Evolutionary conservation across 2,329 filamentous ascomycete genomes (phyloP).

Genomic region (Magnaporthiopsis rhizophila): DNA sequence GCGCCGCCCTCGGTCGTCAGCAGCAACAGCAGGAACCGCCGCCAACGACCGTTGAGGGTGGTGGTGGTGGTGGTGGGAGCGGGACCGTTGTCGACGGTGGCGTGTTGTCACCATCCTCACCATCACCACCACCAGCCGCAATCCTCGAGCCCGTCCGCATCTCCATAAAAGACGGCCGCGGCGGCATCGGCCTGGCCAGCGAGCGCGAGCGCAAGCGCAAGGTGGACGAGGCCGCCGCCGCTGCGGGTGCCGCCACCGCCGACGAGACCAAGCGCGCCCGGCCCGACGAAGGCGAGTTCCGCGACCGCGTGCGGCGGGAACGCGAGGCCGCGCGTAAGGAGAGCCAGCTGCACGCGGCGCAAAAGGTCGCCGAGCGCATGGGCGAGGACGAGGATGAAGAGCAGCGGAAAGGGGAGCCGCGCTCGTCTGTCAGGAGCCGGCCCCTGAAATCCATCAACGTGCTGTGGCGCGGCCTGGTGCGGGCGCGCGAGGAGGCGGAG

Average conservation of each 20-base stretch:
- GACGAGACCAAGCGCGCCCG: constrained; percentile 54
- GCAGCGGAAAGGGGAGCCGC: constrained; percentile 15
- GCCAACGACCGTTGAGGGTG: constrained; percentile 20
- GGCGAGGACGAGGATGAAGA: constrained; percentile 43
- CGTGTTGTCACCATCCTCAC: background rate
- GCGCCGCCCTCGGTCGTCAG: constrained; percentile 56
- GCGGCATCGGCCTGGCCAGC: constrained; percentile 75
- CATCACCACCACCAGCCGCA: too few relatives aligned
- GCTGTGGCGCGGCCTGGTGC: constrained; percentile 69
- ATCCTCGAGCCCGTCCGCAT: constrained; percentile 68
- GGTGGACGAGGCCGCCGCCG: constrained; percentile 46
- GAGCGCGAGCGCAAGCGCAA: constrained; percentile 84
- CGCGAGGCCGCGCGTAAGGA: constrained; percentile 62
- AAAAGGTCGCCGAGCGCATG: constrained; percentile 74
- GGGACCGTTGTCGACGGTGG: too few relatives aligned
- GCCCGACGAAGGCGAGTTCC: constrained; percentile 62
- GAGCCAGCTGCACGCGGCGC: constrained; percentile 64
- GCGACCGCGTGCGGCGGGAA: constrained; percentile 63
- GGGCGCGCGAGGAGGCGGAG: constrained; percentile 61
- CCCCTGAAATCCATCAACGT: constrained; percentile 64
- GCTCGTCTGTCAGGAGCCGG: constrained; percentile 16
- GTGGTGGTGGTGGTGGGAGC: constrained; percentile 3
- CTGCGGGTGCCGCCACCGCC: constrained; percentile 15
- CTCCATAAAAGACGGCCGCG: constrained; percentile 67
- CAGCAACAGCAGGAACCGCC: constrained; percentile 33